phyloP scores from a whole-genome alignment of 2,329 filamentous ascomycete genomes.

The Beauveria pseudobassiana region DNA sequence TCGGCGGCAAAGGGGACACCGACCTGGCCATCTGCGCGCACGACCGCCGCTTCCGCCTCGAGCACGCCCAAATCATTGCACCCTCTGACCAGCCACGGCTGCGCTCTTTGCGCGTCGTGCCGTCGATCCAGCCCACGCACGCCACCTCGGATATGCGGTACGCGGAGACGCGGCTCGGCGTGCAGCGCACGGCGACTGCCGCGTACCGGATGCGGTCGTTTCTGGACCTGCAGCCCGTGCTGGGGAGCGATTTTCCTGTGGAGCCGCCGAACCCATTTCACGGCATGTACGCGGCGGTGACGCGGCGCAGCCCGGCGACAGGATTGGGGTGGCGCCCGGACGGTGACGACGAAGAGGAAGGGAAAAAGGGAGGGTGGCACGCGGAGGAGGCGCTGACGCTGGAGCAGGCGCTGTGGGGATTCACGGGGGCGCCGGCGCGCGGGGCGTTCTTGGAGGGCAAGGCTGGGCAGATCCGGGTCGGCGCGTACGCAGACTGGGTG shows the following conservation, averaged over 20 bases:
- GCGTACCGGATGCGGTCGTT: constrained; percentile 62
- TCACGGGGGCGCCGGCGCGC: constrained; percentile 52
- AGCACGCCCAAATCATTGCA: constrained; percentile 65
- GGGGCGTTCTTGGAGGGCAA: constrained; percentile 52
- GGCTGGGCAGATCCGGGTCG: constrained; percentile 51
- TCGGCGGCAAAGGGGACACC: constrained; percentile 12
- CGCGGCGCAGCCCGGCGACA: constrained; percentile 51
- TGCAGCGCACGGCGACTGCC: constrained; percentile 41
- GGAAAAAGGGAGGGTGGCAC: constrained; percentile 49
- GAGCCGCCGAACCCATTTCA: constrained; percentile 61
- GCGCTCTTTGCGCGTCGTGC: constrained; percentile 51
- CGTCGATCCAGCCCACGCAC: constrained; percentile 65
- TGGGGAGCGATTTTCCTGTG: constrained; percentile 66
- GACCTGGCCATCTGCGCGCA: constrained; percentile 43
- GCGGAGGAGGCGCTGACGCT: constrained; percentile 49
- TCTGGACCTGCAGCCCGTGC: constrained; percentile 43
- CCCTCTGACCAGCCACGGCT: constrained; percentile 56
- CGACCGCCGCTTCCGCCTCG: constrained; percentile 56
- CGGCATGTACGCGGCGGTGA: constrained; percentile 61
- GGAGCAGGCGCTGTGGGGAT: constrained; percentile 53
- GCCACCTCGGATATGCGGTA: constrained; percentile 66
- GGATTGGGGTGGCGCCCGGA: constrained; percentile 32
- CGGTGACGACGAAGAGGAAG: constrained; percentile 19
- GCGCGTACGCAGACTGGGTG: constrained; percentile 62
- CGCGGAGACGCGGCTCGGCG: constrained; percentile 52